Evolutionary conservation across 2,329 filamentous ascomycete genomes (phyloP), one percentile per base, ranked within the genome.

Genomic region (Fusarium pseudocircinatum): DNA sequence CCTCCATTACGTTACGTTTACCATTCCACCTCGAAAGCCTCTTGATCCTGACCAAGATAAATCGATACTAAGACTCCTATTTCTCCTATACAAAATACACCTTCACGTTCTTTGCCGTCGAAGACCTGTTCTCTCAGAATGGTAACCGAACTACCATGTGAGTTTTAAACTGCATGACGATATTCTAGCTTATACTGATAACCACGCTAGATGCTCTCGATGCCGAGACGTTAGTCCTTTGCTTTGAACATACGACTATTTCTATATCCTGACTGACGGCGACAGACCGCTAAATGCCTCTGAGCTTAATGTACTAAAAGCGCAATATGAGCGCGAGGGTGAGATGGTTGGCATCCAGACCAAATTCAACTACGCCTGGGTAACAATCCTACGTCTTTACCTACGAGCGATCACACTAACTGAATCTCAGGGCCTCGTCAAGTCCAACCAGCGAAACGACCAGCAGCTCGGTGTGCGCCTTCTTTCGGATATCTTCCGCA

Each of bases 321-420:
- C 94, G 69, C 96, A 99, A 83, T 99, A 96, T 82, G 96, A 98
- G 82, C 97, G 97, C 82, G 96, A 99, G 85, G 96, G 96, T 76
- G 94, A 97, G 79, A 97, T 97, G 87, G 96, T 97, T 69, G 95
- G 96, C 68, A 90, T 99, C 44, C 96, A 99, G 84, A 99, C 96
- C 70, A 98, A 98, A 82, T 99, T 99, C 90, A 99, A 99, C 90
- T 98, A 96, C 83, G 96, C 96, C 81, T 99, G 96, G 96, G 95
- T 97, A 90, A 40, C 18, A 53, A 49, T 43, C 16, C 32, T 30
- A 16, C 9, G 26, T 28, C 13, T 22, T 18, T 3, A 28, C 16
- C 18, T 30, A 26, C 6, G n/a, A 52, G 26, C 26, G 13, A 22
- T 36, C 47, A 34, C 57, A 70, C 50, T 73, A 59, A 49, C 39